A percentile compares a stretch with the other conserved stretches of the same genome.
These are phyloP conservation scores for Dactylorhiza incarnata DNA, from an alignment of 106 monocot genomes.

Conservation along the genomic window DNA sequence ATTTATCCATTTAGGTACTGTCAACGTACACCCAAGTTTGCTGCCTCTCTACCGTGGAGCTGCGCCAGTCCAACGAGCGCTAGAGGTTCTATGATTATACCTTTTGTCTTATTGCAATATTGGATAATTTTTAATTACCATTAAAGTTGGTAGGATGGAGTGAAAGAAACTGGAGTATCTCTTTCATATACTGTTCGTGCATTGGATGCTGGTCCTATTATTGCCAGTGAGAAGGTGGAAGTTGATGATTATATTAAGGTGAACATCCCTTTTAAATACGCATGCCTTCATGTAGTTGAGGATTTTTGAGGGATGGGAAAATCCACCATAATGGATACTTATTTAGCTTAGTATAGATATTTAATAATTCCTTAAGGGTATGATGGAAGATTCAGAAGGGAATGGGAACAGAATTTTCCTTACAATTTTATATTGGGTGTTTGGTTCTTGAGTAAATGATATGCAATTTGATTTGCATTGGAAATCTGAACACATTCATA, in stretches of 20 bases:
- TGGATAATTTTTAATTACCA: background rate
- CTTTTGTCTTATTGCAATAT: background rate
- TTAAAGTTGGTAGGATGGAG: constrained; percentile 62
- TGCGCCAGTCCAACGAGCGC: constrained; percentile 96
- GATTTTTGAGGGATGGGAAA: background rate
- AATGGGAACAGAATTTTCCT: too few relatives aligned
- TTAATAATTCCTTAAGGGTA: too few relatives aligned
- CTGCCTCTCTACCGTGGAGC: constrained; percentile 97
- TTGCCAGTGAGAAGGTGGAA: constrained; percentile 64
- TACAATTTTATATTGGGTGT: too few relatives aligned
- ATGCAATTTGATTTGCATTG: too few relatives aligned
- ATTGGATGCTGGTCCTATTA: constrained; percentile 88
- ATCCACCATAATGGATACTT: background rate
- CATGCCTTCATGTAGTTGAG: background rate
- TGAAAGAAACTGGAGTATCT: constrained; percentile 84
- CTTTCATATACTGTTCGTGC: constrained; percentile 84
- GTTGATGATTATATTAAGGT: constrained; percentile 81
- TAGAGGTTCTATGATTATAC: constrained; percentile 50
- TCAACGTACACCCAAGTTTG: constrained; percentile 98
- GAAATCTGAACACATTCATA: too few relatives aligned
- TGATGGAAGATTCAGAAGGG: too few relatives aligned
- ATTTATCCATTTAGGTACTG: constrained; percentile 50
- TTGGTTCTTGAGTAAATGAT: too few relatives aligned
- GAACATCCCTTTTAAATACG: background rate
- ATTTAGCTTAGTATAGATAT: background rate